Percentiles rank a stretch among this genome's conserved stretches.
These are phyloP conservation scores for Chlorokybus atmophyticus DNA, from an alignment of 139 green algal species.

Conservation along the genomic window DNA sequence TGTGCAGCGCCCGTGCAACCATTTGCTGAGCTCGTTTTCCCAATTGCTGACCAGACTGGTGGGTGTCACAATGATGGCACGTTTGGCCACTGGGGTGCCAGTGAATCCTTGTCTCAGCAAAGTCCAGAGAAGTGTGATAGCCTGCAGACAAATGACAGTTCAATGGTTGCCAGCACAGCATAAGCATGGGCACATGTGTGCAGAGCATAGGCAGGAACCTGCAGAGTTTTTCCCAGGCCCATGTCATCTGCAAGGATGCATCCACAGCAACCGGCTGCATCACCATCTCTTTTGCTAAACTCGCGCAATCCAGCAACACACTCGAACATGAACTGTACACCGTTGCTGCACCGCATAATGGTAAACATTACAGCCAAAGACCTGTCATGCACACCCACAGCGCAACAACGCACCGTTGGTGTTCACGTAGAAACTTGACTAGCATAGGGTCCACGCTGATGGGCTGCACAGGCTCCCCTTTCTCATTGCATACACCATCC, in stretches of 20 bases:
- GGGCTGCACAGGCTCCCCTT: slow-evolving; percentile 6
- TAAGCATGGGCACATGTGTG: background rate
- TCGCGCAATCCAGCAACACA: slow-evolving; percentile 71
- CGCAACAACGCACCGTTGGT: slow-evolving; percentile 17
- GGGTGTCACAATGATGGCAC: slow-evolving; percentile 92
- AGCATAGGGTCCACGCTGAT: slow-evolving; percentile 22
- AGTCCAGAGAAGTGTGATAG: slow-evolving; percentile 88
- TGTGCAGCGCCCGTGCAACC: slow-evolving; percentile 62
- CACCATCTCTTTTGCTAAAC: slow-evolving; percentile 9
- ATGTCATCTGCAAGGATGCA: slow-evolving; percentile 97
- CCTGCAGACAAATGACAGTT: slow-evolving; percentile 45
- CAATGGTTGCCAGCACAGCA: slow-evolving; percentile 41
- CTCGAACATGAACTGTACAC: slow-evolving; percentile 98
- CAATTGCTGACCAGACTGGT: slow-evolving; percentile 94
- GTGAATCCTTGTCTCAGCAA: slow-evolving; percentile 49
- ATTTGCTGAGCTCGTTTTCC: slow-evolving; percentile 89
- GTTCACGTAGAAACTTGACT: slow-evolving; percentile 22
- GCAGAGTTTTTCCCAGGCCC: slow-evolving; percentile 42
- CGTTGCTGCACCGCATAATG: slow-evolving; percentile 46
- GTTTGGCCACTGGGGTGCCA: slow-evolving; percentile 46
- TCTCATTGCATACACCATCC: slow-evolving; percentile 5
- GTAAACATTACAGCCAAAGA: background rate
- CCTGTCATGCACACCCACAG: background rate
- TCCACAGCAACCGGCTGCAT: slow-evolving; percentile 24
- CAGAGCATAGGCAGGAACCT: background rate